These are phyloP conservation scores for Pseudopyricularia cyperi DNA, from an alignment of 2,329 filamentous ascomycete genomes.

Conservation along the genomic window DNA sequence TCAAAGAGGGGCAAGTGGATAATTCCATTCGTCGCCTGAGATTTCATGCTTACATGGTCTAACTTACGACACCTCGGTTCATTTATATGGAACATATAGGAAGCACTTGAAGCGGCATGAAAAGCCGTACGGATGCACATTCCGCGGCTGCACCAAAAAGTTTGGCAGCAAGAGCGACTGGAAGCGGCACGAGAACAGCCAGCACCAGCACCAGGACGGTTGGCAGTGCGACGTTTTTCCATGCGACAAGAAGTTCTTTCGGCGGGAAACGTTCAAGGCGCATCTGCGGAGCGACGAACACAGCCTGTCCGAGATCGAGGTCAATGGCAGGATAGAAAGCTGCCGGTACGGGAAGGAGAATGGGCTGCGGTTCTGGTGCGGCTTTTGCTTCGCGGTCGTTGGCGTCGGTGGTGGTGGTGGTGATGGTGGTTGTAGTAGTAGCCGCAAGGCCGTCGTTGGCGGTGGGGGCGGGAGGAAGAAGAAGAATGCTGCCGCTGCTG, in stretches of 20 bases:
- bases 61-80: background rate
- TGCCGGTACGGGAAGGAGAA: slow-evolving; percentile 52
- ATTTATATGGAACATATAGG: slow-evolving; percentile 24
- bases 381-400: slow-evolving; percentile 56
- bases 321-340: slow-evolving; percentile 32
- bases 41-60: background rate
- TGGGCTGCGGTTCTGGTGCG: slow-evolving; percentile 69
- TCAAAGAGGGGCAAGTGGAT: too few species aligned
- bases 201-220: slow-evolving; percentile 58
- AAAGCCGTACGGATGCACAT: slow-evolving; percentile 74
- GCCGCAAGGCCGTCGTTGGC: too few species aligned
- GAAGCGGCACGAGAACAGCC: slow-evolving; percentile 78
- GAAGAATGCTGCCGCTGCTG: too few species aligned
- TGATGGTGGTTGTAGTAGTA: too few species aligned
- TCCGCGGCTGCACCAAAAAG: slow-evolving; percentile 49
- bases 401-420: too few species aligned
- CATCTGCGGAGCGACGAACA: slow-evolving; percentile 50
- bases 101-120: slow-evolving; percentile 78
- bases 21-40: background rate
- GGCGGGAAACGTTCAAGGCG: slow-evolving; percentile 41
- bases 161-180: slow-evolving; percentile 94
- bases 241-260: slow-evolving; percentile 48
- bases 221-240: slow-evolving; percentile 49
- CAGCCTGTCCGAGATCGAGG: slow-evolving; percentile 13
- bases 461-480: slow-evolving; percentile 26